Evolutionary conservation across 257 asterid genomes (phyloP), one percentile per base, ranked within the genome.

Genomic region (Voacanga thouarsii): DNA sequence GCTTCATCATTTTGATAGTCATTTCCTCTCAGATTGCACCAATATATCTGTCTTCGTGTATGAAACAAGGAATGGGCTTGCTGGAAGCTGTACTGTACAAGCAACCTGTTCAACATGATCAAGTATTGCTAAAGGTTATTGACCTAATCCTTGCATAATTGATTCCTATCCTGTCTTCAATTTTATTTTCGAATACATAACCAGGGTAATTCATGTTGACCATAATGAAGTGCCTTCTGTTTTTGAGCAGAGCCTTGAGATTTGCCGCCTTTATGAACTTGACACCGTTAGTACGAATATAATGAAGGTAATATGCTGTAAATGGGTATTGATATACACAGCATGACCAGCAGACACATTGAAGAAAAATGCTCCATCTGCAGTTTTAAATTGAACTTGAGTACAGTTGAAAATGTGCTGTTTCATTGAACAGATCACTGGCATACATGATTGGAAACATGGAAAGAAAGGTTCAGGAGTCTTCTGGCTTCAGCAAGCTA

Each of bases 401-500:
- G 16, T 50, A 49, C 19, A n/a, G 72, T 74, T 68, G 57, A 41
- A 67, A 51, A 24, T 67, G 24, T 82, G 57, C 56, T 82, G 60
- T 77, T 78, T 82, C 30, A 51, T 57, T 59, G 60, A 83, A 80
- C 86, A 94, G 98, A 90, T 91, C 80, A 91, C 93, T 70, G 99
- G 98, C 75, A 89, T 95, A 81, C 94, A 92, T 83, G 83, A 87
- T 85, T 95, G 97, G 99, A 95, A 92, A 82, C 97, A 95, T 83
- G 97, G 97, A 69, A 89, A 92, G 86, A 94, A 92, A 87, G 97
- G 97, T 63, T 91, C 92, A 26, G 97, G 96, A 47, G 91, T 94
- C 82, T 90, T 86, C 89, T 95, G 99, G 99, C 96, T 94, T 83
- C 99, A 94, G 89, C 95, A 94, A 86, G 97, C 94, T 83, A 91